These are phyloP conservation scores for Zygosaccharomyces kombuchaensis DNA, from an alignment of 805 yeast genomes.

Conservation along the genomic window DNA sequence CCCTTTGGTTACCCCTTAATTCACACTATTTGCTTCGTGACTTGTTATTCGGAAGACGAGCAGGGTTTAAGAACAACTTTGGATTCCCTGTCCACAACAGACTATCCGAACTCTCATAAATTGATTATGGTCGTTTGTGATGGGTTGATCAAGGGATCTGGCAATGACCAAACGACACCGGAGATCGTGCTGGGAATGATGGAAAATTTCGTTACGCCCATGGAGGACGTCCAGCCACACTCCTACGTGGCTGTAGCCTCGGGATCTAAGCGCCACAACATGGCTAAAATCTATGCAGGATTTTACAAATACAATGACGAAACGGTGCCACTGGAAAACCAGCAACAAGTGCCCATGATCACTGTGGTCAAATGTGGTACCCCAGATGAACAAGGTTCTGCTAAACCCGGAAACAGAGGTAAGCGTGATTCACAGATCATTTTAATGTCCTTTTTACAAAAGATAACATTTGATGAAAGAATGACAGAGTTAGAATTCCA, in stretches of 20 bases:
- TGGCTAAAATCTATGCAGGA: conserved; percentile 96
- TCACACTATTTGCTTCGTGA: conserved; percentile 71
- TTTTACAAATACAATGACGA: conserved; percentile 79
- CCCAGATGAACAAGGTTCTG: conserved; percentile 62
- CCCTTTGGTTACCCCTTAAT: conserved; percentile 81
- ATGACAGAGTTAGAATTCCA: conserved; percentile 89
- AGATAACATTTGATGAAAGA: conserved; percentile 85
- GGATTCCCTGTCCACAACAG: conserved; percentile 92
- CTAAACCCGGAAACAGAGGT: conserved; percentile 92
- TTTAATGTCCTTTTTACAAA: conserved; percentile 84
- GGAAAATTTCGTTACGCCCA: conserved; percentile 67
- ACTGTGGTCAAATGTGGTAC: conserved; percentile 86
- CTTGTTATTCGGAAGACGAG: conserved; percentile 93
- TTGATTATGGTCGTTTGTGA: conserved; percentile 83
- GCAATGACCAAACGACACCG: conserved; percentile 82
- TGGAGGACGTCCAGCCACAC: conserved; percentile 70
- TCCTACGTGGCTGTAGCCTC: conserved; percentile 95
- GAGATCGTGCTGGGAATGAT: conserved; percentile 85
- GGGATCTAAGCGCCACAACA: conserved; percentile 91
- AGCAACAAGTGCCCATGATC: conserved; percentile 78
- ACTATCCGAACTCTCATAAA: conserved; percentile 93
- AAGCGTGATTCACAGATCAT: conserved; percentile 92
- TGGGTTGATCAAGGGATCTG: conserved; percentile 92
- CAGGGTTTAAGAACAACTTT: conserved; percentile 81
- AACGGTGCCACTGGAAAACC: conserved; percentile 74